Evolutionary conservation across 495 filamentous ascomycete genomes (phyloP), one percentile per base, ranked within the genome.

Genomic region (Hyaloscypha variabilis): DNA sequence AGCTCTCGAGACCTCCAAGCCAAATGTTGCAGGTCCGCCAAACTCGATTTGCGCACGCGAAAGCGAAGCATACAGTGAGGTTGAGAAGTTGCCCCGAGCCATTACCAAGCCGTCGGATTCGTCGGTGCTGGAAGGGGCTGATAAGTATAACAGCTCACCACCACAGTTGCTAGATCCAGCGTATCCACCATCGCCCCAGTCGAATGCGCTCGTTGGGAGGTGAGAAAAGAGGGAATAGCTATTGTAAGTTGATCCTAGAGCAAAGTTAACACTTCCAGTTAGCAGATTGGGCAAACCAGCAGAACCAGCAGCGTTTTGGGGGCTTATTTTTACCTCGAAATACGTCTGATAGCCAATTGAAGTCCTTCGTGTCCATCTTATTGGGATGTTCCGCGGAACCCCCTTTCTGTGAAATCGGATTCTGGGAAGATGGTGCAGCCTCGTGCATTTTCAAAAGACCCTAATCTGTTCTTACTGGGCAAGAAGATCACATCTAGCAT

Each of bases 171-270:
- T 67, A 25, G 65, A 70, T 14, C 61, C 68, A 0, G 70, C 60
- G 53, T 39, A 71, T 8, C 68, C 70, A 64, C 66, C 57, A 6
- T 64, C 36, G 25, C 70, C 70, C 14, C 69, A 72, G 23, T 72
- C 70, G 39, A 72, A 72, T 2, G 70, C 71, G 24, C 57, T 58
- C 10, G 62, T 62, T 11, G 58, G 53, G 8, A 63, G 65, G 46
- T 72, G 58, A 23, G 60, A 66, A 36, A 72, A 68, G 24, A 58
- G 39, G 11, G 59, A 64, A 30, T 66, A 71, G 54, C 68, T 72
- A 21, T 64, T 67, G 58, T 71, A 72, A 3, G 62, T 71, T 25
- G 68, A 50, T 29, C 70, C 70, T 71, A 66, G n/a, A n/a, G n/a
- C n/a, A n/a, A n/a, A n/a, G n/a, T n/a, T n/a, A n/a, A n/a, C n/a